Evolutionary conservation across 352 stramenopile genomes (phyloP), one percentile per base, ranked within the genome.

Genomic region (Hyaloperonospora brassicae): DNA sequence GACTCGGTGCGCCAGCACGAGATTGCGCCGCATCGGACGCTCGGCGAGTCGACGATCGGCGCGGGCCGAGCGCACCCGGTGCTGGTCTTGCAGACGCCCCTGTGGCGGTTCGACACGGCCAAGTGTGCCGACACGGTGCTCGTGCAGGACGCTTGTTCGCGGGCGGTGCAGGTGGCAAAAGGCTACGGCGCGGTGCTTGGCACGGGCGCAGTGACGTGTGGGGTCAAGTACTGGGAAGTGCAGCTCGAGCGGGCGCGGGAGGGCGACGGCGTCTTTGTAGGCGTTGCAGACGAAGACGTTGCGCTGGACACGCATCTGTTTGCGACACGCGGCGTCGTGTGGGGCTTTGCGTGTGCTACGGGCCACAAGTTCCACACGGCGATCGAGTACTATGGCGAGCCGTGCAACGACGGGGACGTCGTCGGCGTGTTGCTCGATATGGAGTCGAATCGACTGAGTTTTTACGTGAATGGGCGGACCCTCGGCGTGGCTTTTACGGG

Each of bases 181-280:
- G 82, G 82, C 0, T 82, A 73, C 50, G 78, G 74, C 5, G 84
- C 76, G 0, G 70, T 90, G 6, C 45, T 89, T 14, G 76, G 76
- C 39, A 86, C 78, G 35, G 69, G 57, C 9, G 67, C 84, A 23
- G 60, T 89, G 11, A 50, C 62, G 10, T 73, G 75, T 49, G 82
- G 79, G 2, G 68, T 89, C 52, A 90, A 89, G 64, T 93, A 93
- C 63, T 93, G 82, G 82, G 79, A 93, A 52, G 74, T 87, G 9
- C 55, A 85, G 55, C 49, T 93, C 14, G 47, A 79, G 17, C 77
- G 61, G 23, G 58, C 74, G 6, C 58, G 64, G 21, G 65, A 66
- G 22, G 79, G 79, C 12, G 78, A 90, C 36, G 82, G 82, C 22
- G 71, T 93, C 30, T 89, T 93, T 48, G 40, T 90, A 0, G 82